phyloP scores from a whole-genome alignment of 176 grass and related monocot genomes.

The Thinopyrum elongatum region DNA sequence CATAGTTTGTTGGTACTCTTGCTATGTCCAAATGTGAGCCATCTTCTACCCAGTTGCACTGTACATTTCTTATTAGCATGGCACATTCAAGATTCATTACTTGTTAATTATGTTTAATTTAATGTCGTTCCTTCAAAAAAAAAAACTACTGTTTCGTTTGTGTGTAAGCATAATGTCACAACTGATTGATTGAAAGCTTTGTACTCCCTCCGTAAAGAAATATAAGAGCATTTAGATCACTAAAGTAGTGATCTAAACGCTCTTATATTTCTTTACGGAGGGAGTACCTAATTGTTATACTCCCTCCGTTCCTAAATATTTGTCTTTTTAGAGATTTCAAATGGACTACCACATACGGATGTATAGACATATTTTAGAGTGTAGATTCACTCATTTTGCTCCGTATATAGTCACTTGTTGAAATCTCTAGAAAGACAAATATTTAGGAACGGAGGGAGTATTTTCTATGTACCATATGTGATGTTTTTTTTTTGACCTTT shows the following conservation, averaged over 20 bases:
- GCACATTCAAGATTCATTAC: neutral
- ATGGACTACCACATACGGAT: too few relatives aligned
- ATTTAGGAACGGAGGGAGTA: too few relatives aligned
- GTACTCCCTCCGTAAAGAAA: too few relatives aligned
- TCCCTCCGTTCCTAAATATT: too few relatives aligned
- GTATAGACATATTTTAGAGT: too few relatives aligned
- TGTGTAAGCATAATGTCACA: neutral
- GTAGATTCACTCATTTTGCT: too few relatives aligned
- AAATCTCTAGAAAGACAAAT: too few relatives aligned
- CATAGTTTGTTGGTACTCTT: neutral
- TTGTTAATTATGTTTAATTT: neutral
- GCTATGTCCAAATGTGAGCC: neutral
- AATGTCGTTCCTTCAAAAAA: neutral
- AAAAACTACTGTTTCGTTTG: neutral
- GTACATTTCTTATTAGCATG: neutral
- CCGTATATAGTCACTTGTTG: too few relatives aligned
- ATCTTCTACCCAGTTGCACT: neutral
- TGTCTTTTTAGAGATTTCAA: too few relatives aligned
- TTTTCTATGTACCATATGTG: neutral
- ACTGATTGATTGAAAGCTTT: neutral
- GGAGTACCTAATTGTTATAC: conserved; percentile 9
- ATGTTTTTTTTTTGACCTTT: neutral
- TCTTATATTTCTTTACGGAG: too few relatives aligned
- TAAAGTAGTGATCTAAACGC: too few relatives aligned
- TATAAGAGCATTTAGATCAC: too few relatives aligned